Evolutionary conservation across 495 filamentous ascomycete genomes (phyloP), one percentile per base, ranked within the genome.

Genomic region (Barbatosphaeria neglecta): DNA sequence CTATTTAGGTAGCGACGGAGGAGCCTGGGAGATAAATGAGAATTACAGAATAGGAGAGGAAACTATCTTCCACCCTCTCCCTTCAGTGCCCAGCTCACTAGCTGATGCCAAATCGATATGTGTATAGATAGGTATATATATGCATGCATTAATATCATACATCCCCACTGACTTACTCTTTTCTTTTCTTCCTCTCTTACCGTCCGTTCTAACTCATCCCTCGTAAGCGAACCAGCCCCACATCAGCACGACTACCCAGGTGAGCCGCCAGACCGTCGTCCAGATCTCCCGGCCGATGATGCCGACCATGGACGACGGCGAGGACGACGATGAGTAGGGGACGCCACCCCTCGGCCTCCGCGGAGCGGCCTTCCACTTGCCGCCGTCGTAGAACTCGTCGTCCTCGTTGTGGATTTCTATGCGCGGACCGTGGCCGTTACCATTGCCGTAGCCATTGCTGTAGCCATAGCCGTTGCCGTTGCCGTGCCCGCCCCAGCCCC

Each of bases 341-440:
- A 6, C 28, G 28, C 28, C 28, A 27, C 27, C 44, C 22, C 17
- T 33, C n/a, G 4, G 41, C 41, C 45, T 48, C 41, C 42, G 51
- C 8, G 38, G 47, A n/a, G 43, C 47, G 17, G 58, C 56, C 52
- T 55, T 58, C 59, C 65, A 58, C 42, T 62, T 62, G 15, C 59
- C 50, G 31, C 53, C 60, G 22, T 58, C 52, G 48, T 70, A 57
- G 25, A 56, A 58, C 16, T 68, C 68, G 11, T 57, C 58, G 13
- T n/a, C n/a, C n/a, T 67, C 67, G 8, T 50, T 51, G 0, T 53
- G 45, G 35, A 74, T 74, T 52, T 72, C 56, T 18, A 73, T 73
- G 46, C 62, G 55, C 17, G 70, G 70, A 3, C 61, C 58, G 13
- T n/a, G n/a, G n/a, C 54, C 47, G 22, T 46, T 49, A 43, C 56